Percentiles rank a stretch among this genome's conserved stretches.
These are phyloP conservation scores for Xylariales sp. DNA, from an alignment of 2,329 filamentous ascomycete genomes.

Conservation along the genomic window DNA sequence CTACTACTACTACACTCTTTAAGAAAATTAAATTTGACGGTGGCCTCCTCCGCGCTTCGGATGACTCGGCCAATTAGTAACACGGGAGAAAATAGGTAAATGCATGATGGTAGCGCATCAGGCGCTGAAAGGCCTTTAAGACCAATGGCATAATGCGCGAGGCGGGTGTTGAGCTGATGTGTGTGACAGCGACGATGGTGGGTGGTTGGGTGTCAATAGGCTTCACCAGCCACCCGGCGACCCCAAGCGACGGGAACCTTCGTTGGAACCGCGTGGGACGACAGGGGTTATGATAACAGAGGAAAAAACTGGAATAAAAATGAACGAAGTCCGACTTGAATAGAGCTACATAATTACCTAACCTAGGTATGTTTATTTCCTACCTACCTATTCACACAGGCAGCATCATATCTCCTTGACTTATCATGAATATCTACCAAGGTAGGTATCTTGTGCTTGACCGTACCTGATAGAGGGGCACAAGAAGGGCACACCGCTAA, in stretches of 20 bases:
- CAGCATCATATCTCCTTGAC: neutral
- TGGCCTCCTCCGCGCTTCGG: slow-evolving; percentile 30
- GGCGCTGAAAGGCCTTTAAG: slow-evolving; percentile 37
- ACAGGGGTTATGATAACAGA: neutral
- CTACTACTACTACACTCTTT: neutral
- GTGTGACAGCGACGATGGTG: slow-evolving; percentile 30
- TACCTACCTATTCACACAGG: no score
- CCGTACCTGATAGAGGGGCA: no score
- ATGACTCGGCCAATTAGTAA: slow-evolving; percentile 33
- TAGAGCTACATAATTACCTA: neutral
- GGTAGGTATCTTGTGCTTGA: no score
- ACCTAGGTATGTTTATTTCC: no score
- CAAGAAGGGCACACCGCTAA: no score
- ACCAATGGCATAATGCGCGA: slow-evolving; percentile 40
- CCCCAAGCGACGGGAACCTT: slow-evolving; percentile 22
- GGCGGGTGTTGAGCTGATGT: slow-evolving; percentile 36
- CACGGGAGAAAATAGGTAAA: slow-evolving; percentile 2
- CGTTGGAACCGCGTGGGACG: slow-evolving; percentile 17
- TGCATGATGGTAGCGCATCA: slow-evolving; percentile 33
- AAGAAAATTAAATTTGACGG: slow-evolving; percentile 1
- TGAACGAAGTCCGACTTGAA: neutral
- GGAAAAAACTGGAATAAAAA: neutral
- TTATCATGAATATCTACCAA: neutral
- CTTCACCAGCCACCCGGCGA: slow-evolving; percentile 31
- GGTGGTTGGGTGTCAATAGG: slow-evolving; percentile 34